Conservation (phyloP, 768 basidiomycete species). For the Tylopilus cervinicoccineus region DNA sequence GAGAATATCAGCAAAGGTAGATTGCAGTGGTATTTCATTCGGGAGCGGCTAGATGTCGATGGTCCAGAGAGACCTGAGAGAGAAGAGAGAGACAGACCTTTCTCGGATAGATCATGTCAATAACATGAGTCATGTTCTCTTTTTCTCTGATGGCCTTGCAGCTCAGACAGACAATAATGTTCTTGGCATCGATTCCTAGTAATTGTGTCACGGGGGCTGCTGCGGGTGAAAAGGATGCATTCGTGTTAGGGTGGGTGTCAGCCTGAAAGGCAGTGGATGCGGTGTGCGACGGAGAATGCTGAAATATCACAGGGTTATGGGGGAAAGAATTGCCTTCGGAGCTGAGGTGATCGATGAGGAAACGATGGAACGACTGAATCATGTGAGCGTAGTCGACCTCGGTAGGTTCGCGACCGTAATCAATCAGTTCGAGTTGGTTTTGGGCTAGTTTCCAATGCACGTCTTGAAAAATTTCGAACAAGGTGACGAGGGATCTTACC, state of each 20-base stretch:
- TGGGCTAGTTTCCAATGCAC: conserved; percentile 38
- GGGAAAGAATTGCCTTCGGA: conserved; percentile 66
- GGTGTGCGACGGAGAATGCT: conserved; percentile 14
- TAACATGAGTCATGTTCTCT: conserved; percentile 73
- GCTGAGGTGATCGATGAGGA: conserved; percentile 81
- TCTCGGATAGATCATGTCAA: conserved; percentile 85
- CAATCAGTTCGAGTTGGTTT: conserved; percentile 84
- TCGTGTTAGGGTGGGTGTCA: conserved; percentile 14
- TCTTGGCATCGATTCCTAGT: conserved; percentile 75
- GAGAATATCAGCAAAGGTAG: conserved; percentile 66
- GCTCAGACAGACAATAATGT: conserved; percentile 64
- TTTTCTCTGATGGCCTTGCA: conserved; percentile 74
- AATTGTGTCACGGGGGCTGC: conserved; percentile 83
- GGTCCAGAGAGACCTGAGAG: background rate
- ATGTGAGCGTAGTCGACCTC: conserved; percentile 78
- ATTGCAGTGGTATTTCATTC: conserved; percentile 36
- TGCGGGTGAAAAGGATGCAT: conserved; percentile 29
- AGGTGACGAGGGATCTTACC: conserved; percentile 40
- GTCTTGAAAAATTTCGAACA: background rate
- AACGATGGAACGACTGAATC: conserved; percentile 94
- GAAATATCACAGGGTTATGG: conserved; percentile 53
- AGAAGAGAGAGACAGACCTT: conserved; percentile 46
- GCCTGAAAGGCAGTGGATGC: conserved; percentile 12
- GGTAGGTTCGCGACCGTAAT: conserved; percentile 74
- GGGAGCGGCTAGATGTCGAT: conserved; percentile 27